Percentiles rank a stretch among this genome's conserved stretches.
Evolutionary conservation across 345 rosid species (phyloP).

Genomic region (Noccaea bulbosa): DNA sequence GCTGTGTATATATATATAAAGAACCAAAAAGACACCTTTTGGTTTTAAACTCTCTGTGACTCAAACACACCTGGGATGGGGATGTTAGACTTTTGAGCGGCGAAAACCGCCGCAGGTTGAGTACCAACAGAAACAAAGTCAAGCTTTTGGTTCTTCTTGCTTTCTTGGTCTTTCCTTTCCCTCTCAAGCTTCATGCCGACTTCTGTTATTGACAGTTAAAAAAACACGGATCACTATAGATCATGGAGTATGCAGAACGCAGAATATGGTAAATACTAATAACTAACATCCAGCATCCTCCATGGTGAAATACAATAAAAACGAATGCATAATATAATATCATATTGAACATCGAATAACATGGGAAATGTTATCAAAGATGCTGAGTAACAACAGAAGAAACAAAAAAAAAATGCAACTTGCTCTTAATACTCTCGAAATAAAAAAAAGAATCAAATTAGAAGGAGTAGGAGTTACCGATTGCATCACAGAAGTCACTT

Average conservation of each 20-base stretch:
- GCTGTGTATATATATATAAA: not conserved
- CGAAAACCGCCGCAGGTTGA: conserved; percentile 60
- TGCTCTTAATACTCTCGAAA: not conserved
- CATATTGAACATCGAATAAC: not conserved
- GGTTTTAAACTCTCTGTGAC: not conserved
- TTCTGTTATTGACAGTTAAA: conserved; percentile 53
- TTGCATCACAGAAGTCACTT: conserved; percentile 75
- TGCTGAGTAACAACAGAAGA: not conserved
- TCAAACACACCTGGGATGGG: conserved; percentile 62
- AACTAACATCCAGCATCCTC: not conserved
- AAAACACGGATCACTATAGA: not conserved
- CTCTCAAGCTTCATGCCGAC: conserved; percentile 75
- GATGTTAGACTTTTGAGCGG: conserved; percentile 60
- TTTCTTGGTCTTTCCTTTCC: conserved; percentile 89
- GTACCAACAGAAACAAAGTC: conserved; percentile 67
- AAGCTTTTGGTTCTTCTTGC: conserved; percentile 77
- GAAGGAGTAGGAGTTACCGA: conserved; percentile 58
- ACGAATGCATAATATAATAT: conserved; percentile 2
- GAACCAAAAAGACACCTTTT: conserved; percentile 17
- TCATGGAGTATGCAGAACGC: not conserved
- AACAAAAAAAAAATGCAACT: not conserved
- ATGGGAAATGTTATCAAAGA: not conserved
- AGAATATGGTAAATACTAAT: not conserved
- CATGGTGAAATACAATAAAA: too few species aligned
- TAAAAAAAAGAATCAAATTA: not conserved